phyloP scores from a whole-genome alignment of 2,329 filamentous ascomycete genomes.

The Ophiostoma piceae region DNA sequence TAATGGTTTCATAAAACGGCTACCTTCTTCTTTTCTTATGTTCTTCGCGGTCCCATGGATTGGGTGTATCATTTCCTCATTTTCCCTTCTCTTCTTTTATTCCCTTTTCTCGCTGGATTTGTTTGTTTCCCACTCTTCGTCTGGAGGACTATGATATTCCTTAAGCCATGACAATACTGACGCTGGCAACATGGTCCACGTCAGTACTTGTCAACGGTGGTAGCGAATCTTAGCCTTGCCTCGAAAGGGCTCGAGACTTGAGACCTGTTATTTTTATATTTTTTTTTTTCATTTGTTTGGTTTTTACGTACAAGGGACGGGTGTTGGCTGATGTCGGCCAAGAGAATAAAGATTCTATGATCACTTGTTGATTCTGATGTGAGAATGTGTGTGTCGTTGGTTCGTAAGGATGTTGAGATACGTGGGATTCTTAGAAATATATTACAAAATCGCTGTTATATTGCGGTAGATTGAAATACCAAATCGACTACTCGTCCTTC shows the following conservation, averaged over 20 bases:
- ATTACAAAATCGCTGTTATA: too few species aligned
- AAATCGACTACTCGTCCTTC: constrained; percentile 24
- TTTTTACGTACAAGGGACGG: constrained; percentile 9
- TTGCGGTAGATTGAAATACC: neutral
- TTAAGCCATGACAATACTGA: constrained; percentile 14
- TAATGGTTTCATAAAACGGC: constrained; percentile 17
- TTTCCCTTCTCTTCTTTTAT: constrained; percentile 7
- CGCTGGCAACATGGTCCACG: constrained; percentile 11
- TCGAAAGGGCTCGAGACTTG: neutral
- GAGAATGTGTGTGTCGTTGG: neutral
- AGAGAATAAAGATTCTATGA: constrained; percentile 10
- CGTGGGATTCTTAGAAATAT: too few species aligned
- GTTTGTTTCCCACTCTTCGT: neutral
- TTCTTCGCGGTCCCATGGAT: constrained; percentile 4
- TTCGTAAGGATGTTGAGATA: neutral
- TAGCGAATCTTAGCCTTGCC: neutral
- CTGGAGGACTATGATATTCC: constrained; percentile 12
- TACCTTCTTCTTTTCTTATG: neutral
- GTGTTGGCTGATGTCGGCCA: constrained; percentile 7
- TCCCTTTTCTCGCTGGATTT: constrained; percentile 5
- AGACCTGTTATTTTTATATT: neutral
- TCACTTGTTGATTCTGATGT: neutral
- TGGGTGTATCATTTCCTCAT: constrained; percentile 15
- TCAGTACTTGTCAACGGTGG: neutral
- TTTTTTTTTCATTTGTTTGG: constrained; percentile 8